Conservation (phyloP, 805 yeast genomes). For the Kurtzmaniella cleridarum region DNA sequence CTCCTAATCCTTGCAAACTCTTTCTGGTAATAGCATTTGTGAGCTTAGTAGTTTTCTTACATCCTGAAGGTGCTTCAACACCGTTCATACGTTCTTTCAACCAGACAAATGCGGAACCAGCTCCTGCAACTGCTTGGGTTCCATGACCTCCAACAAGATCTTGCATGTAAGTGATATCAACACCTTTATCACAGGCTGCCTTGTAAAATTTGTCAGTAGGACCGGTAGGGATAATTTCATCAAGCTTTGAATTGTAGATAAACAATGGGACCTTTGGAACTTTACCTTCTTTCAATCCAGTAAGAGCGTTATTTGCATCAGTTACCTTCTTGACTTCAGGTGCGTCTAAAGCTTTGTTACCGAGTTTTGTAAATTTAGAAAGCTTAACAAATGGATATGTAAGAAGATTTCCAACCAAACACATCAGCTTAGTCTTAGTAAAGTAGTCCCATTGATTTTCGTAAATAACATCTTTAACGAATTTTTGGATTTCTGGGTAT, state of each 20-base stretch:
- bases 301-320: constrained; percentile 1
- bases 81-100: constrained; percentile 12
- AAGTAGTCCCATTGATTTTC: constrained; percentile 1
- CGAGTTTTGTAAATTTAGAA: constrained; percentile 1
- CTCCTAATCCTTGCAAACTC: constrained; percentile 1
- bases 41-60: constrained; percentile 4
- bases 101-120: constrained; percentile 16
- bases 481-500: constrained; percentile 16
- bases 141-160: constrained; percentile 14
- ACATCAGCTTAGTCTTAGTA: not conserved
- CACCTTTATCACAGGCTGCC: constrained; percentile 19
- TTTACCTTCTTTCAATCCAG: constrained; percentile 1
- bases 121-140: constrained; percentile 11
- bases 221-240: constrained; percentile 13
- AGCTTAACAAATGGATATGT: not conserved
- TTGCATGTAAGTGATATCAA: constrained; percentile 17
- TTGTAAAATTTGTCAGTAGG: constrained; percentile 12
- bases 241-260: constrained; percentile 13
- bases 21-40: not conserved
- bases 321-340: constrained; percentile 1
- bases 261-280: constrained; percentile 17
- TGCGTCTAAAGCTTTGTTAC: constrained; percentile 3
- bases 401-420: not conserved
- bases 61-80: constrained; percentile 10
- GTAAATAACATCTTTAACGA: constrained; percentile 4